These are phyloP conservation scores for Heimioporus retisporus DNA, from an alignment of 1,284 basidiomycete genomes.

Conservation along the genomic window DNA sequence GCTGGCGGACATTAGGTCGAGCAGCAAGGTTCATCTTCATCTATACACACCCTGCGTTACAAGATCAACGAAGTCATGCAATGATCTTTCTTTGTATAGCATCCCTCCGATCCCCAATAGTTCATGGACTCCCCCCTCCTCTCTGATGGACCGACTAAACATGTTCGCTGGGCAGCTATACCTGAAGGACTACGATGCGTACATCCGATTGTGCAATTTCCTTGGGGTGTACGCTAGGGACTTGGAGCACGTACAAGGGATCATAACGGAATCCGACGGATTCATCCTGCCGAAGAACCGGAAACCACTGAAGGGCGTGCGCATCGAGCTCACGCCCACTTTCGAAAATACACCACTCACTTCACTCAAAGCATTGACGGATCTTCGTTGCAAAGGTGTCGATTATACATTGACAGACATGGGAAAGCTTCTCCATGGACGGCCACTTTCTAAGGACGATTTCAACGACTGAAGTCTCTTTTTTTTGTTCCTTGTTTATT, in stretches of 20 bases:
- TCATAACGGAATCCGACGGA: conserved; percentile 43
- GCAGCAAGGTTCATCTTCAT: neutral
- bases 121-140: conserved; percentile 25
- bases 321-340: conserved; percentile 12
- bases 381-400: conserved; percentile 52
- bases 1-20: neutral
- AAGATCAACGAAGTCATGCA: too few relatives aligned
- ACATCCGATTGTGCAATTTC: too few relatives aligned
- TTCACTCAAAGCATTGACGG: conserved; percentile 45
- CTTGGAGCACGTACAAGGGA: conserved; percentile 14
- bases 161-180: conserved; percentile 47
- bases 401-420: conserved; percentile 35
- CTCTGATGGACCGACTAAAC: conserved; percentile 48
- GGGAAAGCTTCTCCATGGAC: conserved; percentile 52
- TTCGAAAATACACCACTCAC: conserved; percentile 44
- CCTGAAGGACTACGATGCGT: too few relatives aligned
- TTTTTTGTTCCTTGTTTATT: neutral
- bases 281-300: conserved; percentile 44
- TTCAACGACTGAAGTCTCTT: conserved; percentile 16
- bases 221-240: conserved; percentile 11
- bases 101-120: conserved; percentile 38
- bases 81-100: conserved; percentile 30
- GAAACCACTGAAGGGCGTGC: conserved; percentile 9
- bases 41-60: neutral
- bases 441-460: conserved; percentile 39